These are phyloP conservation scores for Huiozyma naganishii DNA, from an alignment of 805 yeast species.

Conservation along the genomic window DNA sequence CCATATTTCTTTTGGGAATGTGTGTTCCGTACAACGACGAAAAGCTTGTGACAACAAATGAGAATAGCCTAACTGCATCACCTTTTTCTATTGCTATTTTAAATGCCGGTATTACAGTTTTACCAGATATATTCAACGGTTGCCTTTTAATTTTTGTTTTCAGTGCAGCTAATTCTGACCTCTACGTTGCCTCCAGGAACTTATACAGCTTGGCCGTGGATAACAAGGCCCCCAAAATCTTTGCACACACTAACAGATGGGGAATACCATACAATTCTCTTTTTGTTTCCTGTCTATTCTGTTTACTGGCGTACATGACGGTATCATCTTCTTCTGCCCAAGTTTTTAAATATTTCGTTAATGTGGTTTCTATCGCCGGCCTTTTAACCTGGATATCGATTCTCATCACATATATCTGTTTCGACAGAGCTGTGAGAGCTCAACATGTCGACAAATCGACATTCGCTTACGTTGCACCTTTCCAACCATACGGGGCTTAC, in stretches of 20 bases:
- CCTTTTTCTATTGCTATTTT: conserved; percentile 53
- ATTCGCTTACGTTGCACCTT: conserved; percentile 52
- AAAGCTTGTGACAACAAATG: conserved; percentile 40
- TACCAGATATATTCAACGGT: conserved; percentile 49
- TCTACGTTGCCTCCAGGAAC: conserved; percentile 43
- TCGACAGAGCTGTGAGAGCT: conserved; percentile 44
- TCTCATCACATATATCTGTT: conserved; percentile 42
- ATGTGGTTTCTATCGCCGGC: conserved; percentile 51
- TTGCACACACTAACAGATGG: conserved; percentile 46
- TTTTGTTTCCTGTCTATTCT: conserved; percentile 38
- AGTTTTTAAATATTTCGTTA: conserved; percentile 51
- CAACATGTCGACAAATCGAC: conserved; percentile 35
- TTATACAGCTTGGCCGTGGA: conserved; percentile 41
- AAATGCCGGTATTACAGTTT: conserved; percentile 43
- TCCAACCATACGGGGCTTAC: conserved; percentile 57
- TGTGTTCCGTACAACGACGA: conserved; percentile 43
- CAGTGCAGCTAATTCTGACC: conserved; percentile 35
- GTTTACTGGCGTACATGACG: conserved; percentile 44
- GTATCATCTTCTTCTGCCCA: conserved; percentile 38
- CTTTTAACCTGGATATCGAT: conserved; percentile 51
- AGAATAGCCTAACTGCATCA: conserved; percentile 26
- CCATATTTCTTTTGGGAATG: conserved; percentile 47
- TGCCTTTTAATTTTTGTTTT: conserved; percentile 46
- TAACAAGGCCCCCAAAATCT: conserved; percentile 40
- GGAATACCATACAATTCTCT: conserved; percentile 57